Conservation (phyloP, 345 rosid genomes). For the Citrus hindsii region DNA sequence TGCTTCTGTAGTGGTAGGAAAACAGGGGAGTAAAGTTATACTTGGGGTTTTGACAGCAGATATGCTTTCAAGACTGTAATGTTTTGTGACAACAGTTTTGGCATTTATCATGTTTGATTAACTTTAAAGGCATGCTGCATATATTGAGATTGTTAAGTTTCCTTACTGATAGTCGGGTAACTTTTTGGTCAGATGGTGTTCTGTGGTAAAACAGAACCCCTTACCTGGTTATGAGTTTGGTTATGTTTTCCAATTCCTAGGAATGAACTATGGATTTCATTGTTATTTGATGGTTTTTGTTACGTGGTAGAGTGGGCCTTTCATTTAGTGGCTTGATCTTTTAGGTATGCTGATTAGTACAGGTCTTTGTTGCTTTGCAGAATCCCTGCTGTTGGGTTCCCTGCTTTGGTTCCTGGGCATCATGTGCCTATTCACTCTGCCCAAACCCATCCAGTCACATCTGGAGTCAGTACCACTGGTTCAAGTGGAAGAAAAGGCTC, state of each 20-base stretch:
- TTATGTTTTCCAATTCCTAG: neutral
- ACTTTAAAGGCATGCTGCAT: neutral
- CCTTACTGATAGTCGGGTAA: neutral
- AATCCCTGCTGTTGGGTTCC: conserved; percentile 99
- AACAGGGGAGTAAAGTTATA: neutral
- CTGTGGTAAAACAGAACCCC: neutral
- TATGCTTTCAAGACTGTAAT: neutral
- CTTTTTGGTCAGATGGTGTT: neutral
- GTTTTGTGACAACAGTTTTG: neutral
- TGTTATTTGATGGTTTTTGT: neutral
- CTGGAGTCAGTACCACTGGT: conserved; percentile 31
- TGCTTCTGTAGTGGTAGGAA: neutral
- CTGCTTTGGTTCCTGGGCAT: conserved; percentile 94
- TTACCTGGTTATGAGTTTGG: neutral
- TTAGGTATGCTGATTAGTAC: neutral
- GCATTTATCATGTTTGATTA: neutral
- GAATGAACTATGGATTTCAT: neutral
- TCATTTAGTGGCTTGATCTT: neutral
- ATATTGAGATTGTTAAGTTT: neutral
- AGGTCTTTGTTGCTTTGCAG: conserved; percentile 33
- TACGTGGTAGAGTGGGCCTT: neutral
- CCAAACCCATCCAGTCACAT: conserved; percentile 26
- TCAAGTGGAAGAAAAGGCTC: conserved; percentile 41
- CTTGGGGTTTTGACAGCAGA: neutral
- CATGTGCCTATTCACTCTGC: conserved; percentile 66